Evolutionary conservation across 148 eudicot genomes (phyloP), one percentile per base, ranked within the genome.

Genomic region (Camellia lanceoleosa): DNA sequence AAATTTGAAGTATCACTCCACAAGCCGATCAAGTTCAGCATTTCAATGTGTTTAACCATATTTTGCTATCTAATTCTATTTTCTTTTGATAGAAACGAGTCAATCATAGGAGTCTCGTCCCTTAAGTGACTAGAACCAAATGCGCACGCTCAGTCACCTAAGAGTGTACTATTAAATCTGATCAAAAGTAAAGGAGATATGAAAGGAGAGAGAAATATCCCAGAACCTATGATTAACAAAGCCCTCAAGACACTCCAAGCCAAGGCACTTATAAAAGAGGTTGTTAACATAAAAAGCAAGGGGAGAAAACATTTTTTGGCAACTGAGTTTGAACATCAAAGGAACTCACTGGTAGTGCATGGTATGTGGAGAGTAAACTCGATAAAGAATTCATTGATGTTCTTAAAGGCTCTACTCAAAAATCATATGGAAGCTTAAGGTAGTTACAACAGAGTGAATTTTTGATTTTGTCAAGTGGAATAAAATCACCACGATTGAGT

Each of bases 291-390:
- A 73, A 81, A 88, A 80, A 74, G 74, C 77, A 93, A 88, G 80
- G 89, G 83, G 43, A 91, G 78, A 78, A 89, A 88, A 52, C 91
- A 79, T 64, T 88, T 81, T 73, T 83, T 96, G 88, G 97, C 91
- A 16, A 58, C 15, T 0, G 97, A 96, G 80, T 89, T 91, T 71
- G 89, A 92, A 80, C 98, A 8, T 89, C 98, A 0, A 84, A 74
- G 55, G 92, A 89, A 68, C 49, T 94, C 15, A 91, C 91, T 3
- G 98, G 99, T 23, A 98, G 97, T 42, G 84, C 74, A 20, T 96
- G 95, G 95, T 93, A 91, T 78, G 81, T 69, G 0, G 90, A 87
- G 5, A 97, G 98, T 56, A 59, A 80, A 1, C 90, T 96, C 11
- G 92, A 93, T 79, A 71, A 1, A 10, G 85, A 76, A 0, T 80